A percentile compares a stretch with the other conserved stretches of the same genome.
Evolutionary conservation across 2,329 filamentous ascomycete genomes (phyloP).

Genomic region (Cercospora sp.): DNA sequence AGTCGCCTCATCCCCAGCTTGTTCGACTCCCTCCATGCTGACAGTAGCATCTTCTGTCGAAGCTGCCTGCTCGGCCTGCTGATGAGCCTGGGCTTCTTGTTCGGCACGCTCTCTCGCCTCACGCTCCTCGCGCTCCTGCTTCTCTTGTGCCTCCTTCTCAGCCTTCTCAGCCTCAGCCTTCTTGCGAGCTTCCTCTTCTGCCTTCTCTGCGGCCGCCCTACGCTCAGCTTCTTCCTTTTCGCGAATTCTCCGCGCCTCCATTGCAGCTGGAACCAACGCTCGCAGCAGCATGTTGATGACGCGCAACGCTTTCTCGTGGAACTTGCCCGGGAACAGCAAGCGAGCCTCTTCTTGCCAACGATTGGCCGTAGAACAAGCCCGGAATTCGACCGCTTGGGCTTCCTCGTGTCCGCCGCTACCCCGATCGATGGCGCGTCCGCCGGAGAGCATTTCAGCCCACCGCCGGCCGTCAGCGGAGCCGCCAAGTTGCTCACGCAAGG

Average conservation of each 20-base stretch:
- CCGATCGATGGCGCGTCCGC: slow-evolving; percentile 50
- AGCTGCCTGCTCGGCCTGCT: slow-evolving; percentile 34
- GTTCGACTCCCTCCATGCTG: slow-evolving; percentile 75
- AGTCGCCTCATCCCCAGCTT: slow-evolving; percentile 43
- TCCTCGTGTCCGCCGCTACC: slow-evolving; percentile 55
- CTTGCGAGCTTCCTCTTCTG: slow-evolving; percentile 61
- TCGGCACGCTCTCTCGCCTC: slow-evolving; percentile 50
- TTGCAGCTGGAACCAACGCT: slow-evolving; percentile 76
- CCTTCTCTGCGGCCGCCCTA: slow-evolving; percentile 63
- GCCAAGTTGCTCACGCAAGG: slow-evolving; percentile 28
- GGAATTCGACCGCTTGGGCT: slow-evolving; percentile 74
- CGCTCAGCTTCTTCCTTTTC: slow-evolving; percentile 67
- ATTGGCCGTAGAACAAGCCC: slow-evolving; percentile 66
- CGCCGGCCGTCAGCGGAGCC: slow-evolving; percentile 8
- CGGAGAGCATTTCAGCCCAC: slow-evolving; percentile 40
- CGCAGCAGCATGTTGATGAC: slow-evolving; percentile 70
- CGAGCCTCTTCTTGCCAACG: slow-evolving; percentile 90
- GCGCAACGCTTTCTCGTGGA: slow-evolving; percentile 67
- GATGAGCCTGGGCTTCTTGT: slow-evolving; percentile 38
- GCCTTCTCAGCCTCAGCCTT: slow-evolving; percentile 62
- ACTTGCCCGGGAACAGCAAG: slow-evolving; percentile 69
- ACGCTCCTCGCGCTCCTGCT: slow-evolving; percentile 52
- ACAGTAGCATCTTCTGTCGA: slow-evolving; percentile 43
- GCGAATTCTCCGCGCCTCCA: slow-evolving; percentile 73
- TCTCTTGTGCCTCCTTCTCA: slow-evolving; percentile 54